A percentile compares a stretch with the other conserved stretches of the same genome.
These are phyloP conservation scores for Fusarium phyllophilum DNA, from an alignment of 2,329 filamentous ascomycete genomes.

Conservation along the genomic window DNA sequence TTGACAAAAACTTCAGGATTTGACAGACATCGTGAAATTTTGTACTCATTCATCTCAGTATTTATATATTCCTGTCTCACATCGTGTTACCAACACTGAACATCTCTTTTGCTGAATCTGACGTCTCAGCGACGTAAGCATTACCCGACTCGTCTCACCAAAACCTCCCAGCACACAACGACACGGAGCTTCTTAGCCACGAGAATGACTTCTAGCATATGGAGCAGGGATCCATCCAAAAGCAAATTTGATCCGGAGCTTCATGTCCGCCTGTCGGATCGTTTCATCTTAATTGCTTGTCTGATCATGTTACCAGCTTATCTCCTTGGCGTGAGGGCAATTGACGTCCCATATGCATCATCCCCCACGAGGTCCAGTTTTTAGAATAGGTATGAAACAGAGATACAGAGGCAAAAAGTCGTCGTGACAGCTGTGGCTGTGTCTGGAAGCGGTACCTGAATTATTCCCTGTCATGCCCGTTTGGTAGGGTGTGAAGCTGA, in stretches of 20 bases:
- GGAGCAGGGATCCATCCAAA: neutral
- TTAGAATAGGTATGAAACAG: neutral
- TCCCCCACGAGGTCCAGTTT: neutral
- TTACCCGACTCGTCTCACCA: neutral
- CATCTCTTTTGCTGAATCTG: neutral
- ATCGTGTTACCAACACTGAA: neutral
- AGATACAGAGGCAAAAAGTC: neutral
- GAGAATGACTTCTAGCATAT: neutral
- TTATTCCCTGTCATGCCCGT: conserved; percentile 2
- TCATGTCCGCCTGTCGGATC: neutral
- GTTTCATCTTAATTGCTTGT: neutral
- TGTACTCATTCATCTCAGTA: neutral
- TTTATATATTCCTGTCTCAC: neutral
- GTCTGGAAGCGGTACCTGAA: neutral
- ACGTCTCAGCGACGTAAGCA: conserved; percentile 20
- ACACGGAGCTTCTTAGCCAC: neutral
- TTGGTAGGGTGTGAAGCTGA: neutral
- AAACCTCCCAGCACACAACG: neutral
- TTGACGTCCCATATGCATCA: conserved; percentile 7
- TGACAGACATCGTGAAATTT: neutral
- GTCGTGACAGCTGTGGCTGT: neutral
- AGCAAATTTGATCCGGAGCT: neutral
- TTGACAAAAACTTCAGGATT: neutral
- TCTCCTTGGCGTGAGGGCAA: neutral
- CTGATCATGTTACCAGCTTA: neutral